Base-by-base conservation (phyloP, 331 rosid genomes). In the Saraca asoca region DNA sequence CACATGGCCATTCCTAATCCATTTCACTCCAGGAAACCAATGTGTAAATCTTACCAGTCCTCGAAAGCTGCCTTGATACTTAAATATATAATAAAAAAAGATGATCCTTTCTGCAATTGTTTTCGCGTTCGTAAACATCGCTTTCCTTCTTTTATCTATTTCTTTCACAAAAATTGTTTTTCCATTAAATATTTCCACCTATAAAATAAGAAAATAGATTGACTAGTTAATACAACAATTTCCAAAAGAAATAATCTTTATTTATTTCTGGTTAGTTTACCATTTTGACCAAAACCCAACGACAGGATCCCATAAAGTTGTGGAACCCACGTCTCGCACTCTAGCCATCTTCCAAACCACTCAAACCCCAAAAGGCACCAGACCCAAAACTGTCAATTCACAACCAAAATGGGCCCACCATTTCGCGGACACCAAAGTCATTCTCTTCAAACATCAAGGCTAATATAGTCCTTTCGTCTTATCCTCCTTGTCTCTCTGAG, bases 251-350 rank as follows among this genome's bases (percentile, higher is more conserved):
- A 69, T 29, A 6, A 24, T 24, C 31, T 24, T 24, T 24, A 3
- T 24, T 24, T 24, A 24, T 24, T 24, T 43, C 14, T 12, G 3
- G 49, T 11, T 11, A 43, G 49, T 57, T 55, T 75, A 80, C 81
- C 73, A 62, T 72, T 76, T 76, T 76, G 77, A 68, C 81, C 68
- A 58, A 68, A 17, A 8, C 62, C 13, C 19, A 16, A 51, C n/a
- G 43, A 39, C 43, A 39, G 10, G 43, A 39, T 39, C 62, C 16
- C 19, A 16, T 46, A 68, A 64, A 59, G 19, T 46, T 10, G 68
- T 51, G 77, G 79, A 33, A 5, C 68, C 77, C 82, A 80, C 79
- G 49, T 68, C 49, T 15, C 54, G 5, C 35, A 11, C 8, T 13
- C 13, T 63, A 3, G 24, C 18, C 19, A 41, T 46, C 62, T 71